These are phyloP conservation scores for Ilyonectria mors-panacis DNA, from an alignment of 2,329 filamentous ascomycete species.

Conservation along the genomic window DNA sequence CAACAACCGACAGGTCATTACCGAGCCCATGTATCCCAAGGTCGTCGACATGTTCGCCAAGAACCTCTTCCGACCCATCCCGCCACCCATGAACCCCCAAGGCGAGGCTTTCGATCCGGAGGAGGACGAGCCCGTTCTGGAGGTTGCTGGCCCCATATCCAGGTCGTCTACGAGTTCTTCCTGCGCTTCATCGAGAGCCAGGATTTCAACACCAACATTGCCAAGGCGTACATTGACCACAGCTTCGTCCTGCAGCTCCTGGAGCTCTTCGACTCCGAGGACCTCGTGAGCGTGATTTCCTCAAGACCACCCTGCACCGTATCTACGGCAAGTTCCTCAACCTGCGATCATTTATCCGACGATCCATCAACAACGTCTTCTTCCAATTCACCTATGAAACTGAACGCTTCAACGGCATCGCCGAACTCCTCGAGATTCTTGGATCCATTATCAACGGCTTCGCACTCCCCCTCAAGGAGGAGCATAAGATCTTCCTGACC, in stretches of 20 bases:
- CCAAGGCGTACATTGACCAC: constrained; percentile 98
- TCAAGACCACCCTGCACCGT: constrained; percentile 97
- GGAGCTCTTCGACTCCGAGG: constrained; percentile 98
- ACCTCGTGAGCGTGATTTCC: constrained; percentile 94
- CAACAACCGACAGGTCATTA: constrained; percentile 98
- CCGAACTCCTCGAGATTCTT: constrained; percentile 94
- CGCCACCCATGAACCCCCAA: constrained; percentile 96
- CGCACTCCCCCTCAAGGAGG: constrained; percentile 94
- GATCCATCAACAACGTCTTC: constrained; percentile 99
- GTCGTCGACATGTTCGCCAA: constrained; percentile 99
- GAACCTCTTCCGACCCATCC: constrained; percentile 97
- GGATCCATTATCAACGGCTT: constrained; percentile 99
- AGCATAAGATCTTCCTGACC: constrained; percentile 98
- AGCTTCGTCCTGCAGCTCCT: constrained; percentile 96
- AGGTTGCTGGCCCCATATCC: constrained; percentile 99
- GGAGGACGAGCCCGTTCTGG: constrained; percentile 96
- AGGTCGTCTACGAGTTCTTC: constrained; percentile 99
- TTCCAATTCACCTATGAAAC: constrained; percentile 99
- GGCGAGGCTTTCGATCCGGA: constrained; percentile 98
- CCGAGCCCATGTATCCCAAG: constrained; percentile 97
- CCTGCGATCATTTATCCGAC: constrained; percentile 94
- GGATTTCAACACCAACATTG: constrained; percentile 99
- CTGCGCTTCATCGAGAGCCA: constrained; percentile 98
- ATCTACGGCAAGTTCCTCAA: constrained; percentile 99
- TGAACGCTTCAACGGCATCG: constrained; percentile 98